Evolutionary conservation across 2,329 filamentous ascomycete species (phyloP), one percentile per base, ranked within the genome.

Genomic region (Pseudonectria foliicola): DNA sequence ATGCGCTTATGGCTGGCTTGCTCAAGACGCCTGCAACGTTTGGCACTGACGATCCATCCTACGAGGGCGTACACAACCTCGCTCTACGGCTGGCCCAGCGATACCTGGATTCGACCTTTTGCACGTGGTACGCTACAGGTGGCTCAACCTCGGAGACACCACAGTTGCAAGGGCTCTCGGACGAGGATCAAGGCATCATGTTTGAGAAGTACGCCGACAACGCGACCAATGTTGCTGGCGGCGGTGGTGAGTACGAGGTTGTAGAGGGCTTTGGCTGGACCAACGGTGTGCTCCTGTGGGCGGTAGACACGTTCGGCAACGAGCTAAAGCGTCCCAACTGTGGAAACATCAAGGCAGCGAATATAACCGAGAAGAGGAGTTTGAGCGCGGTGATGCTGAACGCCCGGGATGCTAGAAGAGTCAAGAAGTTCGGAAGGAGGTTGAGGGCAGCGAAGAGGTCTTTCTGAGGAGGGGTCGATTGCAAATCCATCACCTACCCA

Each of bases 181-280:
- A 62, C 2, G 47, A 61, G 6, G 59, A 65, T 13, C 57, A 58
- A 7, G 80, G 80, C 14, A 75, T 73, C 53, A 82, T 84, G 65
- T 84, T 83, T 52, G 80, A 84, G 55, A 83, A 83, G 64, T 83
- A 83, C 51, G 65, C 63, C 10, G 75, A 80, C 45, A 72, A 71
- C 37, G 59, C 71, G 7, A 76, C 69, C 29, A 78, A 80, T 42
- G 71, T 68, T 1, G 75, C 73, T 2, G 80, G 80, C 18, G 63
- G 75, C 6, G 80, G 80, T 6, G 80, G 80, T 44, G 80, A 83
- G 62, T 83, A 83, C 53, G 69, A 73, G 35, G 79, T 83, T 6
- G 79, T 82, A 3, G 75, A 82, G 58, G 79, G 80, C 1, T 84
- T 84, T 46, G 80, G 79, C 6, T 84, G 80, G 80, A 76, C 74